Evolutionary conservation across 2,329 filamentous ascomycete species (phyloP).

Genomic region (Talaromyces marneffei): DNA sequence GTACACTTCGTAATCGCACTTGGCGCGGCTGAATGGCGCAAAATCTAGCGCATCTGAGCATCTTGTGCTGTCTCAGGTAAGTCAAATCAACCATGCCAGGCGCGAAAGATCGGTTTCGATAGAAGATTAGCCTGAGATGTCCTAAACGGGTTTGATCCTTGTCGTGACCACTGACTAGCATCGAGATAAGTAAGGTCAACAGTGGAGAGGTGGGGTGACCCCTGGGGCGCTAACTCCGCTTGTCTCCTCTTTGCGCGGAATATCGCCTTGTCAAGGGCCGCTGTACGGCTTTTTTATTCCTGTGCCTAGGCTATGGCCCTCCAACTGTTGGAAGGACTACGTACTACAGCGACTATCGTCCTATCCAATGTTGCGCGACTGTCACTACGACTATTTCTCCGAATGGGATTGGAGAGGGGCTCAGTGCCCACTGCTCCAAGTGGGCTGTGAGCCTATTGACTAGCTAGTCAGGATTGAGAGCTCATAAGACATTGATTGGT

Average conservation of each 20-base stretch:
- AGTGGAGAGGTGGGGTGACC: background rate
- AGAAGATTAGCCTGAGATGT: background rate
- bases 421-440: background rate
- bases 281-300: background rate
- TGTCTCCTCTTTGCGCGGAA: slow-evolving; percentile 8
- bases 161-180: background rate
- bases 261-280: slow-evolving; percentile 1
- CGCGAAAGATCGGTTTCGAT: slow-evolving; percentile 5
- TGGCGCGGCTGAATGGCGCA: slow-evolving; percentile 1
- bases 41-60: background rate
- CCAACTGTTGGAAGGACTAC: background rate
- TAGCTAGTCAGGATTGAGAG: background rate
- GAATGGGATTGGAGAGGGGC: slow-evolving; percentile 1
- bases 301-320: background rate
- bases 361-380: background rate
- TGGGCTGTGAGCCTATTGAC: background rate
- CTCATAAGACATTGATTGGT: background rate
- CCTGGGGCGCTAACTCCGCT: slow-evolving; percentile 5
- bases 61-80: background rate
- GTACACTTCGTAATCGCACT: slow-evolving; percentile 1
- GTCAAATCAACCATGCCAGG: background rate
- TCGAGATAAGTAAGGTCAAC: no score
- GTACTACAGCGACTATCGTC: background rate
- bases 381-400: background rate
- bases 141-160: background rate